Evolutionary conservation across 306 rosid species (phyloP), one percentile per base, ranked within the genome.

Genomic region (Boehmeria nivea): DNA sequence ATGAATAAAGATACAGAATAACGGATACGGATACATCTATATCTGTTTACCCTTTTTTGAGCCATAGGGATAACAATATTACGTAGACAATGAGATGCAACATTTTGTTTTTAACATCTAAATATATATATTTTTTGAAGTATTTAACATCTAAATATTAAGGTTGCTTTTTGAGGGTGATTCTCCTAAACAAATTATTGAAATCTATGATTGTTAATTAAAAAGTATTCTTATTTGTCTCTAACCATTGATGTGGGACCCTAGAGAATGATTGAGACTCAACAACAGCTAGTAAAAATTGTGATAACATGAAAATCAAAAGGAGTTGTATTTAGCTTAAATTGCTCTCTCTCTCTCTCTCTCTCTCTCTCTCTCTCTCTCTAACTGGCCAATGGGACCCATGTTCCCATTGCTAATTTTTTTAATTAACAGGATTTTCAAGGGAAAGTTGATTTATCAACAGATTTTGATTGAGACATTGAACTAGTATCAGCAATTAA

Each of bases 391-490:
- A 28, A 13, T 42, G 63, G 38, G 39, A 33, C 34, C 64, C 64
- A 46, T 38, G 12, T 57, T 57, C 40, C 58, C 31, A 18, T 44
- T 54, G 12, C 22, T 43, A 24, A 40, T 40, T 57, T 24, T 22
- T 23, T 42, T 38, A 38, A 39, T 57, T 57, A 2, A 42, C 11
- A 1, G 11, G 8, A 16, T 10, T 23, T 42, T 56, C 12, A 10
- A 13, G 6, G 49, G 22, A 65, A 23, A 26, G 38, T 65, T 57
- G 40, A 54, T 64, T 24, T 65, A 22, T 56, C 70, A 65, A 51
- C 70, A 46, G 27, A 50, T 27, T 1, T 19, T 48, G 71, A 66
- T 48, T 37, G 33, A 48, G 64, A 66, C 63, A 24, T 43, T 57
- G 9, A 47, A 46, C 50, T 37, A 26, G 27, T 55, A 31, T 6